Percentiles rank a stretch among this genome's conserved stretches.
These are phyloP conservation scores for Dacryopinax primogenitus DNA, from an alignment of 768 basidiomycete species.

Conservation along the genomic window DNA sequence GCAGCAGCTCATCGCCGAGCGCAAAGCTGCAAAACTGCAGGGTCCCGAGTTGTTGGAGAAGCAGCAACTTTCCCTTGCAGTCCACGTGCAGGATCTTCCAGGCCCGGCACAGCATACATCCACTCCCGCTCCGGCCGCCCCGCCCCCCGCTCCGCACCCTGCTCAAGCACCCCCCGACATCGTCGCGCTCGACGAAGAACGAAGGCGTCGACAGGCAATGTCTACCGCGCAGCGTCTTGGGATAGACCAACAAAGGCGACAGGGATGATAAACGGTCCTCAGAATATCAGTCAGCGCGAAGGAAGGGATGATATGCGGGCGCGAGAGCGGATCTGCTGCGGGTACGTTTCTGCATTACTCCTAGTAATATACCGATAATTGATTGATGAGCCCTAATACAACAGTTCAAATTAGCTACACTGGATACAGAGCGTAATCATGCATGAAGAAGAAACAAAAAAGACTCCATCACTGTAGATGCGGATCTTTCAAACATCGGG, in stretches of 20 bases:
- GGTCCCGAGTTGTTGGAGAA: neutral
- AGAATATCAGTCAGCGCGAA: neutral
- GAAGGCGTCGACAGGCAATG: neutral
- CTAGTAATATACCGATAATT: no score
- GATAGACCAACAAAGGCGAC: neutral
- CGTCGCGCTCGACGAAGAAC: neutral
- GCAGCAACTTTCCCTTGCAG: neutral
- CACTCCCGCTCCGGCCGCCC: no score
- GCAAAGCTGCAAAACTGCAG: neutral
- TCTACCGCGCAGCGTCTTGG: slow-evolving; percentile 5
- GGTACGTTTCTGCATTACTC: no score
- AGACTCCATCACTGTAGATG: no score
- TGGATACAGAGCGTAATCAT: no score
- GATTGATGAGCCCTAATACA: no score
- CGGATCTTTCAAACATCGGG: no score
- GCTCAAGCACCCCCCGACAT: neutral
- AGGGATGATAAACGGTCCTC: neutral
- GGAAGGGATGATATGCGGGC: neutral
- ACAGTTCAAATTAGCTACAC: no score
- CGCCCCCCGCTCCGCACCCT: neutral
- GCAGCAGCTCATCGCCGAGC: neutral
- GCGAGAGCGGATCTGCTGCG: neutral
- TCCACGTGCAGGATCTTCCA: neutral
- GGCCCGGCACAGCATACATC: neutral
- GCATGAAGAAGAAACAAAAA: no score